These are phyloP conservation scores for Annulohypoxylon bovei DNA, from an alignment of 495 filamentous ascomycete genomes.

Conservation along the genomic window DNA sequence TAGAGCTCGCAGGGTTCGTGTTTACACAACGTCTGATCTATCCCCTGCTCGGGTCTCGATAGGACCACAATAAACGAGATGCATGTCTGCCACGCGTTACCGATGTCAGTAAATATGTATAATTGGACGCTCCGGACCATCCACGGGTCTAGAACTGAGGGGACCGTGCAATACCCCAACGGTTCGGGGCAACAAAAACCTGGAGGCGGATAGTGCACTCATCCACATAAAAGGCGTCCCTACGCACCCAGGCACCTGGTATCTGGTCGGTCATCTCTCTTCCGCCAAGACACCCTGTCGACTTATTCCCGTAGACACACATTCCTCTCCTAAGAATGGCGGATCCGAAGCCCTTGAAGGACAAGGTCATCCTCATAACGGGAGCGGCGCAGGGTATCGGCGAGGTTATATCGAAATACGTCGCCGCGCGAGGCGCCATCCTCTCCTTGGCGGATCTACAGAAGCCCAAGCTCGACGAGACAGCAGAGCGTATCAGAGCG, in stretches of 20 bases:
- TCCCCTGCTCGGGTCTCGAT: neutral
- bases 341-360: conserved; percentile 19
- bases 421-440: conserved; percentile 56
- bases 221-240: neutral
- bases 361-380: conserved; percentile 62
- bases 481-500: conserved; percentile 15
- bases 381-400: conserved; percentile 63
- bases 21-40: neutral
- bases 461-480: conserved; percentile 41
- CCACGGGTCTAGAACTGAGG: no score
- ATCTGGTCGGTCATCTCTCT: neutral
- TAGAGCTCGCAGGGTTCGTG: neutral
- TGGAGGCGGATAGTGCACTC: neutral
- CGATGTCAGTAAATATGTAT: neutral
- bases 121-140: neutral
- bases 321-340: conserved; percentile 16
- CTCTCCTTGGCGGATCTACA: conserved; percentile 60
- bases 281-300: neutral
- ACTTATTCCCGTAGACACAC: neutral
- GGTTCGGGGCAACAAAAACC: neutral
- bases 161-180: neutral
- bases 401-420: conserved; percentile 56
- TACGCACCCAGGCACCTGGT: neutral
- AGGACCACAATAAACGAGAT: neutral
- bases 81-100: neutral